phyloP scores from a whole-genome alignment of 148 eudicot species.

The Cornus controversa region DNA sequence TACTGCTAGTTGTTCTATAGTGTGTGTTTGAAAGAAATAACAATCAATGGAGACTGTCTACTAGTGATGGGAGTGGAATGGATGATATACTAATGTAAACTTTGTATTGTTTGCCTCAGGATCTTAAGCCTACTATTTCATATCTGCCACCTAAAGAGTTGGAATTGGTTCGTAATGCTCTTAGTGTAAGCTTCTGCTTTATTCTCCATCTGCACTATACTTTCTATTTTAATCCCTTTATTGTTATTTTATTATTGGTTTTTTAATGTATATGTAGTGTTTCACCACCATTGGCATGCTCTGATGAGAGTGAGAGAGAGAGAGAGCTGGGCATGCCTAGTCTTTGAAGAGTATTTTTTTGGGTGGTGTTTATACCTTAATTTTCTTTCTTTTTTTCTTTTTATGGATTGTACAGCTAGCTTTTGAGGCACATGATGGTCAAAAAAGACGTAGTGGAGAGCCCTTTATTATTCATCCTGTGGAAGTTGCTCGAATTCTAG shows the following conservation, averaged over 20 bases:
- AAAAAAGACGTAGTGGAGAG: slow-evolving; percentile 96
- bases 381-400: background rate
- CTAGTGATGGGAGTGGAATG: slow-evolving; percentile 4
- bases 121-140: slow-evolving; percentile 68
- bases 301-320: too few species aligned
- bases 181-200: slow-evolving; percentile 34
- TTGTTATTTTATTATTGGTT: background rate
- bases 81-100: slow-evolving; percentile 5
- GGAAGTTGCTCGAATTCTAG: slow-evolving; percentile 96
- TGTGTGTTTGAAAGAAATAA: background rate
- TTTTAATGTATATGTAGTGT: background rate
- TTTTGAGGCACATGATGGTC: slow-evolving; percentile 96
- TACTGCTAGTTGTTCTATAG: background rate
- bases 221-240: background rate
- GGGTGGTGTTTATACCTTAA: too few species aligned
- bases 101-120: slow-evolving; percentile 48
- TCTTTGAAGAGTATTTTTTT: background rate
- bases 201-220: background rate
- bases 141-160: slow-evolving; percentile 78
- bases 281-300: slow-evolving; percentile 2
- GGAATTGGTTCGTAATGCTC: slow-evolving; percentile 67
- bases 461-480: slow-evolving; percentile 96
- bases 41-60: background rate
- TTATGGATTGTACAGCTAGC: slow-evolving; percentile 67
- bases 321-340: background rate